Evolutionary conservation across 2,329 filamentous ascomycete species (phyloP).

Genomic region (Colletotrichum nymphaeae): DNA sequence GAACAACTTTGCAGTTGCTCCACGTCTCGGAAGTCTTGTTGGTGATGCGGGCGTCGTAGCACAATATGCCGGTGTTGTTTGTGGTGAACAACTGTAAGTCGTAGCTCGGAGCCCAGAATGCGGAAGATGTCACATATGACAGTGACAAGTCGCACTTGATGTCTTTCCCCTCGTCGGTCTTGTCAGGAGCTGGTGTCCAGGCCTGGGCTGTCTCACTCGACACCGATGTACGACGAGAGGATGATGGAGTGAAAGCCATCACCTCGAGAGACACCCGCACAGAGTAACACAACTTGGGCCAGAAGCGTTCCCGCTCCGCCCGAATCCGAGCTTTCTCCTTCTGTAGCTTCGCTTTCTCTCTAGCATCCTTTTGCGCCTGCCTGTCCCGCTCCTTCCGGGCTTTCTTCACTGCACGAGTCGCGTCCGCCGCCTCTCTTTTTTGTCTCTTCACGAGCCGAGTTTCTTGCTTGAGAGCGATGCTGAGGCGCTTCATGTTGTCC

Average conservation of each 20-base stretch:
- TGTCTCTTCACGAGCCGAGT: conserved; percentile 39
- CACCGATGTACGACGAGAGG: conserved; percentile 62
- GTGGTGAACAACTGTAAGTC: conserved; percentile 71
- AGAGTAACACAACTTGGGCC: conserved; percentile 61
- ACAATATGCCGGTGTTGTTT: conserved; percentile 61
- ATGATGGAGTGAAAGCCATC: conserved; percentile 52
- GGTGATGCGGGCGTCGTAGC: conserved; percentile 71
- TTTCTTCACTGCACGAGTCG: neutral
- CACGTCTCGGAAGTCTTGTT: conserved; percentile 74
- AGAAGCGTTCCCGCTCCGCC: conserved; percentile 57
- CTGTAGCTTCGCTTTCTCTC: conserved; percentile 48
- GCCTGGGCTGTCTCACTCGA: conserved; percentile 64
- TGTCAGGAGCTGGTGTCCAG: conserved; percentile 51
- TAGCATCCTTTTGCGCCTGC: conserved; percentile 45
- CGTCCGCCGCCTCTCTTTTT: neutral
- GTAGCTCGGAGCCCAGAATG: conserved; percentile 71
- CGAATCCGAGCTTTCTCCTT: conserved; percentile 58
- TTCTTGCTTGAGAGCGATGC: conserved; percentile 46
- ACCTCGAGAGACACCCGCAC: conserved; percentile 64
- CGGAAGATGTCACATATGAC: conserved; percentile 69
- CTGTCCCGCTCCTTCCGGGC: conserved; percentile 35
- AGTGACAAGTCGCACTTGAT: conserved; percentile 60
- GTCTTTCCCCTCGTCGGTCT: conserved; percentile 34
- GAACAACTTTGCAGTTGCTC: conserved; percentile 67
- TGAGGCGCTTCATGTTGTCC: conserved; percentile 43